Conservation (phyloP, 2,329 filamentous ascomycete species). For the Graphiopsis chlorocephala region DNA sequence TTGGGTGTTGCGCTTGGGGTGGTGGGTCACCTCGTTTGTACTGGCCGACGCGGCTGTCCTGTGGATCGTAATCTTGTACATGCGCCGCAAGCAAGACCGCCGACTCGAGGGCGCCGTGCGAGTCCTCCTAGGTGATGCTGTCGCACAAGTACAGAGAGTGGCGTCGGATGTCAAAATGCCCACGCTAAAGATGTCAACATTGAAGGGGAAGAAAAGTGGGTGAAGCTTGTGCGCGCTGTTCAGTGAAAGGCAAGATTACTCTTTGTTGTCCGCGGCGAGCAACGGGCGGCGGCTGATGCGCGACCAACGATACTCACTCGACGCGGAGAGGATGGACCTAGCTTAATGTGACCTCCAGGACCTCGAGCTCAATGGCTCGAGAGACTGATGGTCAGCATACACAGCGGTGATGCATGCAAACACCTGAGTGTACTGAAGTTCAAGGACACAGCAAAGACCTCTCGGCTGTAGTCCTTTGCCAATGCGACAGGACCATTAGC, state of each 20-base stretch:
- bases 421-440: not conserved
- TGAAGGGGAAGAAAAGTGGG: conserved; percentile 20
- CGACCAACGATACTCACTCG: not conserved
- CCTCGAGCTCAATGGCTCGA: not conserved
- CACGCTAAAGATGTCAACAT: conserved; percentile 21
- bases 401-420: not conserved
- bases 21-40: conserved; percentile 69
- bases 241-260: not conserved
- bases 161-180: conserved; percentile 35
- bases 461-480: not conserved
- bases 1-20: conserved; percentile 70
- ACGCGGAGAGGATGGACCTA: not conserved
- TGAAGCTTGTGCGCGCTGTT: not conserved
- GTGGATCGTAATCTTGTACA: conserved; percentile 65
- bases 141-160: conserved; percentile 35
- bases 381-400: conserved; percentile 1
- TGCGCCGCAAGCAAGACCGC: conserved; percentile 68
- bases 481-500: not conserved
- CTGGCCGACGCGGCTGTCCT: conserved; percentile 68
- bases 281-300: not conserved
- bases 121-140: conserved; percentile 55
- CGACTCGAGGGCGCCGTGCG: conserved; percentile 72
- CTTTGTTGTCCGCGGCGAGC: not conserved
- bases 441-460: not conserved
- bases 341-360: not conserved